phyloP scores from a whole-genome alignment of 495 filamentous ascomycete species.

The Hypoxylon perforatum region DNA sequence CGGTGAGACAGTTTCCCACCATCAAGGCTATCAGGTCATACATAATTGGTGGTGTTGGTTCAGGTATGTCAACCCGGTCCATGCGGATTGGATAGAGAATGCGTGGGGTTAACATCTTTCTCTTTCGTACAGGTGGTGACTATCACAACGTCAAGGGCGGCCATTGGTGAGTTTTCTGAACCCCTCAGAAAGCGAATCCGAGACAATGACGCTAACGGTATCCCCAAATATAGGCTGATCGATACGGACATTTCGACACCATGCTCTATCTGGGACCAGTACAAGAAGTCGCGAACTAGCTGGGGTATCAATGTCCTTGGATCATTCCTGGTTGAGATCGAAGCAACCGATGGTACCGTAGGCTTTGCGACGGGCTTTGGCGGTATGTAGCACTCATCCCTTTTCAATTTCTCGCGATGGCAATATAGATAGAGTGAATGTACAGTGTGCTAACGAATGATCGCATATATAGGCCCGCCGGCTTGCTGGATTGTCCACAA shows the following conservation, averaged over 20 bases:
- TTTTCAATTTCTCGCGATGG: neutral
- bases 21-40: constrained; percentile 86
- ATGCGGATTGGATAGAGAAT: constrained; percentile 10
- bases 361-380: constrained; percentile 95
- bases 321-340: constrained; percentile 93
- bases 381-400: constrained; percentile 55
- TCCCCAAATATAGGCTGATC: constrained; percentile 69
- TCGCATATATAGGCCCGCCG: constrained; percentile 67
- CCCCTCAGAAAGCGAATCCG: neutral
- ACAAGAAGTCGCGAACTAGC: constrained; percentile 84
- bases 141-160: constrained; percentile 96
- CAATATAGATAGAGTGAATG: neutral
- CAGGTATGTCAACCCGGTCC: constrained; percentile 56
- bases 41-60: constrained; percentile 86
- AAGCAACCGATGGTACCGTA: constrained; percentile 86
- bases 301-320: constrained; percentile 97
- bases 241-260: constrained; percentile 91
- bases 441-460: neutral
- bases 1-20: constrained; percentile 67
- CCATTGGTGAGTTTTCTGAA: constrained; percentile 69
- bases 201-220: constrained; percentile 15
- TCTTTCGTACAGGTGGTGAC: constrained; percentile 70
- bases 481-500: constrained; percentile 92
- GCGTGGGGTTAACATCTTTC: constrained; percentile 8
- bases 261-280: constrained; percentile 88